Base-by-base conservation (phyloP, 345 rosid genomes). In the Cardamine resedifolia region DNA sequence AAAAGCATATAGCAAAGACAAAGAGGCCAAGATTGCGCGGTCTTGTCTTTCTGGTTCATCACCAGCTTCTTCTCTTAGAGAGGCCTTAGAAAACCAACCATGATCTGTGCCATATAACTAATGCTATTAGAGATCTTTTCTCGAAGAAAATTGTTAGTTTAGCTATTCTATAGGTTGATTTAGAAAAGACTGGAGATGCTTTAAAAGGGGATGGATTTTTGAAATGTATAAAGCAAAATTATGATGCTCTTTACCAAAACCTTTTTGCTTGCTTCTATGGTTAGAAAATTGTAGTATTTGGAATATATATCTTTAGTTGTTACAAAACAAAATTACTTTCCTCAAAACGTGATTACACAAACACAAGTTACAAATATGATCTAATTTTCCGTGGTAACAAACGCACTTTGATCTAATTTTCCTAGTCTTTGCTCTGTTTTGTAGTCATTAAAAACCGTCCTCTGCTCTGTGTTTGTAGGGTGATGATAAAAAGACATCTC, bases 1-100 rank as follows among this genome's bases (percentile, higher is more conserved):
- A 38, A 90, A 83, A 78, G 98, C 99, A 5, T 90, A 86, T 78
- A 80, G 34, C 24, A 95, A 82, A 85, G 99, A 95, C 81, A 95
- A 91, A 82, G 36, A 69, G 51, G 93, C 89, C 3, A 88, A 80
- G 84, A 55, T 64, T 52, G 84, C 79, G 7, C 80, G 81, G 58
- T 72, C 82, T 2, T 81, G 85, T n/a, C 74, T 91, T 70, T 83
- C 93, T 6, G 67, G 89, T 23, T 84, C 96, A 0, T 83, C 96
- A 4, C 88, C 96, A 33, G 82, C 82, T 16, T 74, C 90, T 53
- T 82, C 89, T 63, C 70, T 70, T 18, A 86, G 76, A 65, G 76
- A 51, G 4, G 21, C 72, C 50, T 47, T 71, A 50, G 66, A 71
- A 44, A 50, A 77, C 10, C 23, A 30, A 31, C 71, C 72, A 58